These are phyloP conservation scores for Auriculariales sp. DNA, from an alignment of 768 basidiomycete genomes.

Conservation along the genomic window DNA sequence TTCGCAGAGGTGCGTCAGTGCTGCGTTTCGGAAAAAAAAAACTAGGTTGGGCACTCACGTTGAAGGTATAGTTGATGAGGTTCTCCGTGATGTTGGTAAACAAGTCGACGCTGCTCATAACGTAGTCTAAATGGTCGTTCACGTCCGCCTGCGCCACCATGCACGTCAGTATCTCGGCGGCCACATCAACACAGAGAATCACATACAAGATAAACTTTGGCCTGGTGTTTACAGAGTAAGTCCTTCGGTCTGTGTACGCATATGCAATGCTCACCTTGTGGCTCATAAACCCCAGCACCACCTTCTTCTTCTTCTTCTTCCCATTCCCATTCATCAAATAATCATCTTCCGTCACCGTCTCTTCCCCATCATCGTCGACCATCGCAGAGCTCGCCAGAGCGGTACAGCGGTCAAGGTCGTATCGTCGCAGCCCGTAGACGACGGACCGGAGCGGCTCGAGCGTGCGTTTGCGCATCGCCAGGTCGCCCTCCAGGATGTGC, in stretches of 20 bases:
- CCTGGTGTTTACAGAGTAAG: no score
- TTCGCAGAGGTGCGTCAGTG: not conserved
- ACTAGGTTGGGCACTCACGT: constrained; percentile 26
- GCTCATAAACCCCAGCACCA: constrained; percentile 11
- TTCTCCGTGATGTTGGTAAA: constrained; percentile 58
- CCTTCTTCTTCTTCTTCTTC: constrained; percentile 55
- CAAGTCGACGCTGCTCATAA: constrained; percentile 56
- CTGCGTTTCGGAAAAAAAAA: not conserved
- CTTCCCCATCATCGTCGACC: constrained; percentile 6
- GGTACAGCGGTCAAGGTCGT: constrained; percentile 52
- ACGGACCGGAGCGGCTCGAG: constrained; percentile 57
- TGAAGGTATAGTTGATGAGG: constrained; percentile 60
- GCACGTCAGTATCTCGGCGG: not conserved
- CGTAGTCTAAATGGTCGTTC: constrained; percentile 63
- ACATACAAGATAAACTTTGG: constrained; percentile 30
- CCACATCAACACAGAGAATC: not conserved
- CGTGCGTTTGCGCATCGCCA: constrained; percentile 59
- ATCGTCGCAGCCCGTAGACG: constrained; percentile 51
- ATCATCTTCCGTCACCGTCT: constrained; percentile 21
- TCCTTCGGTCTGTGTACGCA: no score
- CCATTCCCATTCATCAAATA: no score
- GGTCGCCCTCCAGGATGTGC: constrained; percentile 62
- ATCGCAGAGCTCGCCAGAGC: constrained; percentile 35
- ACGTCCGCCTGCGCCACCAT: constrained; percentile 43
- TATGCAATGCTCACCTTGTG: no score